phyloP scores from a whole-genome alignment of 2,329 filamentous ascomycete species.

The Eutypa lata region DNA sequence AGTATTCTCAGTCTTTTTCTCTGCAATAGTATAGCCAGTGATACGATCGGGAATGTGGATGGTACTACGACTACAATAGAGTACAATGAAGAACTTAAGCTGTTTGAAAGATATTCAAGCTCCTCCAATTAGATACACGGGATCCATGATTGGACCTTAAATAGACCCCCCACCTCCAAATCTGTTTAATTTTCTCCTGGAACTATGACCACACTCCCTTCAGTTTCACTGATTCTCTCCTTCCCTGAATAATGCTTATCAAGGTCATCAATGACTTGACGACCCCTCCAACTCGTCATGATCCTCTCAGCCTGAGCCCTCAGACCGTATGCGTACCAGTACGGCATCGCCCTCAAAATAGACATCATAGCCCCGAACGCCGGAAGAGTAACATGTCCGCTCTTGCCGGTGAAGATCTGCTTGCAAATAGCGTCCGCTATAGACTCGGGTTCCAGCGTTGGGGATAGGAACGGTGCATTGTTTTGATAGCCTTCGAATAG shows the following conservation, averaged over 20 bases:
- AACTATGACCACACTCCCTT: slow-evolving; percentile 15
- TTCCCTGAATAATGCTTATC: slow-evolving; percentile 33
- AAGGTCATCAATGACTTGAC: slow-evolving; percentile 46
- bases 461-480: slow-evolving; percentile 47
- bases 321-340: slow-evolving; percentile 59
- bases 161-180: no score
- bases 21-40: no score
- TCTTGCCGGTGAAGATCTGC: slow-evolving; percentile 56
- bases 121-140: no score
- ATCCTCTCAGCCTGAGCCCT: slow-evolving; percentile 39
- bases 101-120: no score
- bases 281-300: slow-evolving; percentile 43
- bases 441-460: slow-evolving; percentile 55
- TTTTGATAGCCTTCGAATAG: slow-evolving; percentile 57
- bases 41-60: no score
- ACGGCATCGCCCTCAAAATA: slow-evolving; percentile 51
- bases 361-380: slow-evolving; percentile 37
- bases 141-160: no score
- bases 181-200: slow-evolving; percentile 3
- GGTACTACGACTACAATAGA: no score
- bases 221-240: slow-evolving; percentile 10
- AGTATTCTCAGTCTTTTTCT: no score
- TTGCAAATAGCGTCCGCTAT: slow-evolving; percentile 62
- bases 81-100: no score
- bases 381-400: slow-evolving; percentile 56